These are phyloP conservation scores for Ramichloridium luteum DNA, from an alignment of 2,329 filamentous ascomycete genomes.

Conservation along the genomic window DNA sequence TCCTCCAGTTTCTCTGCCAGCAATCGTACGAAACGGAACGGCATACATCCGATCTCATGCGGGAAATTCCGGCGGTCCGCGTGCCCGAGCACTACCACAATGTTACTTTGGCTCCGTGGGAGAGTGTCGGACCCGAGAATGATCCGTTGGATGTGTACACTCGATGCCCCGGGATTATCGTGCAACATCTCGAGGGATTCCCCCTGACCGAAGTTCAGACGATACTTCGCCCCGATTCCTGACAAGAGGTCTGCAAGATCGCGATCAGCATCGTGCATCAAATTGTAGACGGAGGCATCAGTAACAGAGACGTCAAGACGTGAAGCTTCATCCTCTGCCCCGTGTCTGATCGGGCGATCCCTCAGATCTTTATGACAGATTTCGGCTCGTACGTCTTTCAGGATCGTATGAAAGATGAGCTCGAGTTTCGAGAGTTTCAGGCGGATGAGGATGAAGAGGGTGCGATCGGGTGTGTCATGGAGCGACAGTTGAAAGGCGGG, in stretches of 20 bases:
- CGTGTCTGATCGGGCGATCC: background rate
- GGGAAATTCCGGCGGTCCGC: background rate
- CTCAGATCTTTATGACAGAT: background rate
- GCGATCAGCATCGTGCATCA: background rate
- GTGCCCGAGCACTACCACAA: background rate
- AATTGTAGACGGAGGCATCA: background rate
- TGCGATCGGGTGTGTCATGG: conserved; percentile 1
- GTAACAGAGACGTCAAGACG: conserved; percentile 1
- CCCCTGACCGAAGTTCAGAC: background rate
- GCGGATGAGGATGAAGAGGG: conserved; percentile 1
- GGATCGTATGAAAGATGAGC: background rate
- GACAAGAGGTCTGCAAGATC: background rate
- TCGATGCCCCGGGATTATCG: background rate
- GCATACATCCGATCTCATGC: background rate
- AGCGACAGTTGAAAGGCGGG: background rate
- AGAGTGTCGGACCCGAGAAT: background rate
- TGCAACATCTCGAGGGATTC: background rate
- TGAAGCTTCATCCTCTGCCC: background rate
- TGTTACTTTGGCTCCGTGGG: background rate
- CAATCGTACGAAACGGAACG: background rate
- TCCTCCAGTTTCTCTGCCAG: conserved; percentile 1
- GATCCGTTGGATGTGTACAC: background rate
- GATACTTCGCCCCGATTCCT: background rate
- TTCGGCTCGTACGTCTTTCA: background rate
- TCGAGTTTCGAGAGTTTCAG: background rate